Evolutionary conservation across 1,139 yeast species (phyloP).

Genomic region (Suhomyces yuchorum): DNA sequence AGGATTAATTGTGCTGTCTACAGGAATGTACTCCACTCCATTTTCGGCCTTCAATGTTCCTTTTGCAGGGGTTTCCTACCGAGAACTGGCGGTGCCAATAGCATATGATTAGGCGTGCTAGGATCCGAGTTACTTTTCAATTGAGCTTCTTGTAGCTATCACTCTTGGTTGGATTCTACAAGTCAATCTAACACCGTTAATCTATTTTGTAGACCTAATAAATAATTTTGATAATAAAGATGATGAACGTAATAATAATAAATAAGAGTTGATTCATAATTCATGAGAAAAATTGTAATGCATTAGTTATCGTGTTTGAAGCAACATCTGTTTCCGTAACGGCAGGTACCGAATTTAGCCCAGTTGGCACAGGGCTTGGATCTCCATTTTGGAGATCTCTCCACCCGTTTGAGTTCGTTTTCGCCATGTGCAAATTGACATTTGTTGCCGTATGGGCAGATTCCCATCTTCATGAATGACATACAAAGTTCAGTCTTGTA

Average conservation of each 20-base stretch:
- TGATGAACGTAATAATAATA: slow-evolving; percentile 8
- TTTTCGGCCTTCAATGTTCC: no score
- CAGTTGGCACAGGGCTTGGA: slow-evolving; percentile 92
- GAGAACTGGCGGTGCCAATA: no score
- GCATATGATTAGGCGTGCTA: no score
- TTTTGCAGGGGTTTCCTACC: no score
- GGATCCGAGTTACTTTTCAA: no score
- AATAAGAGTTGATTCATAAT: slow-evolving; percentile 11
- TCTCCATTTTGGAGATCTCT: slow-evolving; percentile 84
- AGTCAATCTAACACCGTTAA: background rate
- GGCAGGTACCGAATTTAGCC: slow-evolving; percentile 78
- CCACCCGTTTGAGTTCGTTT: slow-evolving; percentile 69
- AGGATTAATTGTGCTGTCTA: background rate
- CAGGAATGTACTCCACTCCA: no score
- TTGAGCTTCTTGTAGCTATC: no score
- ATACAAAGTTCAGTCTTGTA: slow-evolving; percentile 92
- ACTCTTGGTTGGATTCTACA: background rate
- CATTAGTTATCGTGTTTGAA: slow-evolving; percentile 62
- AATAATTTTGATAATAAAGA: background rate
- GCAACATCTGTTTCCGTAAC: slow-evolving; percentile 90
- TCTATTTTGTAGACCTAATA: slow-evolving; percentile 8
- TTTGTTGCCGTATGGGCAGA: slow-evolving; percentile 85
- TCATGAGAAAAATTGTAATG: slow-evolving; percentile 10
- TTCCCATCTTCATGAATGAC: slow-evolving; percentile 69
- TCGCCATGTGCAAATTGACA: slow-evolving; percentile 96